phyloP scores from a whole-genome alignment of 1,284 basidiomycete genomes.

The Rhodotorula glutinis region DNA sequence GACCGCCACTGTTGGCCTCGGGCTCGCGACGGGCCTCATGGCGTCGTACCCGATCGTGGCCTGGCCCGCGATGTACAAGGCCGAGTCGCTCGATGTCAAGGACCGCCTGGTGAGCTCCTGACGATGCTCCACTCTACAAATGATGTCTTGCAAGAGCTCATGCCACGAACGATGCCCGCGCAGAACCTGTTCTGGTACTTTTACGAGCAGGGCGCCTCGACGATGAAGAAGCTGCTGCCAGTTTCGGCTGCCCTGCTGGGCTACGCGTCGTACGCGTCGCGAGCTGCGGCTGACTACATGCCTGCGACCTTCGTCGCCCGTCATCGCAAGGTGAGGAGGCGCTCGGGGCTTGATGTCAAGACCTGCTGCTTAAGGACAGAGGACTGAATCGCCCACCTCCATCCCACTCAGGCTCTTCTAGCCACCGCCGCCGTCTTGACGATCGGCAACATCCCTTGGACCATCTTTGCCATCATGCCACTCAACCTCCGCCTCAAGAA shows the following conservation, averaged over 20 bases:
- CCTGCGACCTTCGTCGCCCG: slow-evolving; percentile 7
- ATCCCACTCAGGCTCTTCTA: slow-evolving; percentile 4
- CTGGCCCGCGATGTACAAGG: not conserved
- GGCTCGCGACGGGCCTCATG: not conserved
- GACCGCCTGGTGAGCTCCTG: not conserved
- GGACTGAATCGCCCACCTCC: no score
- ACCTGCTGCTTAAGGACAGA: not conserved
- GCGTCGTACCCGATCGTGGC: not conserved
- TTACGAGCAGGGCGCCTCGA: slow-evolving; percentile 5
- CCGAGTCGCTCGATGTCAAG: not conserved
- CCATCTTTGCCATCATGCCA: slow-evolving; percentile 1
- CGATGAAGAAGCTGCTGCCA: not conserved
- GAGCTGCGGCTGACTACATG: not conserved
- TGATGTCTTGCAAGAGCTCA: not conserved
- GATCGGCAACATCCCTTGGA: slow-evolving; percentile 1
- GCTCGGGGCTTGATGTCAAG: no score
- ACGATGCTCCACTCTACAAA: no score
- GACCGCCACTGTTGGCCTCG: not conserved
- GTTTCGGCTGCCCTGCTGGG: not conserved
- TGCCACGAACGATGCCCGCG: no score
- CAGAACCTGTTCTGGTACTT: slow-evolving; percentile 1
- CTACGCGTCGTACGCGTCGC: not conserved
- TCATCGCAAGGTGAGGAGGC: slow-evolving; percentile 12
- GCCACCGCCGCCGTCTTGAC: not conserved
- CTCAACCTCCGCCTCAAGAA: slow-evolving; percentile 6